These are phyloP conservation scores for Chloromonas sp. DNA, from an alignment of 163 green algal genomes.

Conservation along the genomic window DNA sequence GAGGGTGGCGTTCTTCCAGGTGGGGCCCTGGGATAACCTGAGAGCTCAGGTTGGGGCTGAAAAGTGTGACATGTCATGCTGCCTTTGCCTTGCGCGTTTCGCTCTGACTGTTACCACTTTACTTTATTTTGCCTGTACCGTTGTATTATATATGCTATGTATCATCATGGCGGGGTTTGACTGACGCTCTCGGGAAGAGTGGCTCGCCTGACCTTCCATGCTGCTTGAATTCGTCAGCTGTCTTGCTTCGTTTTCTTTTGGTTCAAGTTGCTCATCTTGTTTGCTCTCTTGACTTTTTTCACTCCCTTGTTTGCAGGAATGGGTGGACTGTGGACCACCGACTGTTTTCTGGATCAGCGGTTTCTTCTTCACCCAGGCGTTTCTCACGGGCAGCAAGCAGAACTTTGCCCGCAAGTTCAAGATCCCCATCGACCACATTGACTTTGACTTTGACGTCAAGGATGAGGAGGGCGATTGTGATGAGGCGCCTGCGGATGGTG, in stretches of 20 bases:
- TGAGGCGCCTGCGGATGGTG: slow-evolving; percentile 50
- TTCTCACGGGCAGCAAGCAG: slow-evolving; percentile 71
- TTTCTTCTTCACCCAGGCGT: slow-evolving; percentile 81
- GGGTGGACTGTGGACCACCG: slow-evolving; percentile 52
- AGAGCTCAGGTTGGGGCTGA: too few relatives aligned
- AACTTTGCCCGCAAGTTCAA: slow-evolving; percentile 67
- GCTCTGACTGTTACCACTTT: too few relatives aligned
- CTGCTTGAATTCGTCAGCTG: too few relatives aligned
- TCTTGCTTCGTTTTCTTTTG: too few relatives aligned
- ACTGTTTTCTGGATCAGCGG: slow-evolving; percentile 62
- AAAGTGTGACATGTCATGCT: too few relatives aligned
- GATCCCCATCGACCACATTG: slow-evolving; percentile 69
- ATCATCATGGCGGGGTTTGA: too few relatives aligned
- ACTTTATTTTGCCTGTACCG: too few relatives aligned
- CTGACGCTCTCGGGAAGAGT: too few relatives aligned
- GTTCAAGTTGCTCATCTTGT: too few relatives aligned
- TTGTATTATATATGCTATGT: too few relatives aligned
- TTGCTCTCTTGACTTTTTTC: not conserved
- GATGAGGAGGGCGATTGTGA: slow-evolving; percentile 41
- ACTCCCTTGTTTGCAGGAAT: slow-evolving; percentile 16
- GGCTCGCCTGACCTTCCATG: too few relatives aligned
- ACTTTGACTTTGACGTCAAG: slow-evolving; percentile 71
- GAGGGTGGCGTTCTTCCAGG: slow-evolving; percentile 56
- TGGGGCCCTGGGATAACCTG: not conserved
- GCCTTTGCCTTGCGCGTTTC: too few relatives aligned